Base-by-base conservation (phyloP, 352 stramenopile species). In the Globisporangium iwayamae region DNA sequence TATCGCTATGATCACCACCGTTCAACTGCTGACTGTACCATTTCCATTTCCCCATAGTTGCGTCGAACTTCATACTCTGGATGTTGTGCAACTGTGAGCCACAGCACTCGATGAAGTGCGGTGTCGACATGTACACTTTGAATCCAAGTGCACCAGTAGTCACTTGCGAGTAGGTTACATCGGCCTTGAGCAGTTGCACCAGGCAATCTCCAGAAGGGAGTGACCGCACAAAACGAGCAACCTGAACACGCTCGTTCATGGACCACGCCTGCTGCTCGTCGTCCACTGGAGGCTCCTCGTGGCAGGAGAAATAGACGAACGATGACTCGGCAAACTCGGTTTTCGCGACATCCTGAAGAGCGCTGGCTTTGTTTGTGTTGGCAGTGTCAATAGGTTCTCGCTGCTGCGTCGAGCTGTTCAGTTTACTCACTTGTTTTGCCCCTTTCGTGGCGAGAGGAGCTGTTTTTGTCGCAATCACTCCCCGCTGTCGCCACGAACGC, bases 21-120 rank as follows among this genome's bases (percentile, higher is more conserved):
- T 8, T 14, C 16, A 8, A 20, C 16, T 20, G 20, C 10, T 36
- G 56, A 10, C 41, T 20, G 46, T 18, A 20, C 73, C 73, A 80
- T 39, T 72, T 60, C 52, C 70, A 80, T 2, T 58, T 74, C 36
- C 66, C 68, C 11, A 65, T 65, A 9, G 55, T 25, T 8, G 36
- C 48, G 50, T 81, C 63, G 41, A 65, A 81, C 14, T 25, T 28
- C 41, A 81, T 75, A n/a, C 60, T 64, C n/a, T 73, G 68, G 45
- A 78, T 66, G 18, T 57, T 81, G 48, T 76, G 68, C 4, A 83
- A 57, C 30, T 76, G 60, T 8, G 71, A 75, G 2, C 68, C 66
- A 52, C 66, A 81, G 41, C 71, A 76, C 25, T 83, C 71, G 38
- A 81, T 78, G 45, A 75, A 76, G 38, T 83, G 69, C 9, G 73